A percentile compares a stretch with the other conserved stretches of the same genome.
Conservation (phyloP, 768 basidiomycete genomes). For the Tricholoma sp. region DNA sequence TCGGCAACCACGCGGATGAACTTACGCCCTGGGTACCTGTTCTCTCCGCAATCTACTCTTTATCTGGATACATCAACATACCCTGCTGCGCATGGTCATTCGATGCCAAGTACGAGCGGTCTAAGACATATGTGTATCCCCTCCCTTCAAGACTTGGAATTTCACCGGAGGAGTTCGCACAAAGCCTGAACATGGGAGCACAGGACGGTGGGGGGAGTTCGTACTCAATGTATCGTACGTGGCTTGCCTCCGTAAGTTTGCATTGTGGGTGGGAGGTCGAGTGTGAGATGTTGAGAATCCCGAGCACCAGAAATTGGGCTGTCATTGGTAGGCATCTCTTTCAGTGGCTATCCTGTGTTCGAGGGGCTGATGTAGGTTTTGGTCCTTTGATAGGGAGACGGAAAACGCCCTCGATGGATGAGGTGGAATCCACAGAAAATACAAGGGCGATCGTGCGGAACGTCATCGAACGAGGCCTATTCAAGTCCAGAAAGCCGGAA, state of each 20-base stretch:
- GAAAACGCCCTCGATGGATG: conserved; percentile 19
- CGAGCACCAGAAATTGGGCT: conserved; percentile 92
- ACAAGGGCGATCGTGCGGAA: conserved; percentile 48
- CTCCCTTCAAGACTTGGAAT: conserved; percentile 11
- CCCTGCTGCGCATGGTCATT: conserved; percentile 91
- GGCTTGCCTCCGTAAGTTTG: conserved; percentile 70
- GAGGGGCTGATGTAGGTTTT: neutral
- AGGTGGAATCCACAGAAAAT: conserved; percentile 33
- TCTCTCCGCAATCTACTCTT: conserved; percentile 54
- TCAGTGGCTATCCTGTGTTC: neutral
- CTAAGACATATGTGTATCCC: conserved; percentile 29
- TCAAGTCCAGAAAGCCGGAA: conserved; percentile 69
- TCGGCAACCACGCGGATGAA: conserved; percentile 96
- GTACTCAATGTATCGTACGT: conserved; percentile 82
- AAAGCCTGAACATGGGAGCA: conserved; percentile 54
- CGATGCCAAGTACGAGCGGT: conserved; percentile 59
- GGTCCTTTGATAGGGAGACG: conserved; percentile 18
- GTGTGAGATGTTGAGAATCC: conserved; percentile 82
- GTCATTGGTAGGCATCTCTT: conserved; percentile 60
- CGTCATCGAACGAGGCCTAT: conserved; percentile 60
- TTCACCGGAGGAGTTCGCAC: conserved; percentile 17
- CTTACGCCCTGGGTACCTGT: conserved; percentile 93
- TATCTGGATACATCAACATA: conserved; percentile 73
- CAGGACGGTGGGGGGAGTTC: conserved; percentile 58
- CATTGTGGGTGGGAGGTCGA: conserved; percentile 86